Conservation (phyloP, 140 eudicot species). For the Anethum foeniculum region DNA sequence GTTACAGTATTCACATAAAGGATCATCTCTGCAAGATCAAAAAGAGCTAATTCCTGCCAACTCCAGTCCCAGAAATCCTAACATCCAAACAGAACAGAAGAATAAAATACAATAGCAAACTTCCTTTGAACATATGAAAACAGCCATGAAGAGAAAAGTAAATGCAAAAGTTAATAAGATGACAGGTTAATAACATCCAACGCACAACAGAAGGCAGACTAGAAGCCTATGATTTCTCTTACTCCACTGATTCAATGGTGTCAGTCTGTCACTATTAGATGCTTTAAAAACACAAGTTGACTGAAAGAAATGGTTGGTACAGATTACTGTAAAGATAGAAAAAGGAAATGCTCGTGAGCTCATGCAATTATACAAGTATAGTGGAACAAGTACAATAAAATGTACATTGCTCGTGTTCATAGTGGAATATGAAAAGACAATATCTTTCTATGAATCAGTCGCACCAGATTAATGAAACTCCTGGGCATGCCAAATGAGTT, state of each 20-base stretch:
- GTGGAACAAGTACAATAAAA: background rate
- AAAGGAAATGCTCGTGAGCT: background rate
- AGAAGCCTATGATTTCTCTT: background rate
- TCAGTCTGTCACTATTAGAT: background rate
- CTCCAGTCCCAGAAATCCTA: constrained; percentile 99
- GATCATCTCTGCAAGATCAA: constrained; percentile 32
- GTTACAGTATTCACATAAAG: constrained; percentile 25
- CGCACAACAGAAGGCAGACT: background rate
- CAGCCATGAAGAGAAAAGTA: background rate
- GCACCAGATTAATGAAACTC: background rate
- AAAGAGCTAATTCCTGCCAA: constrained; percentile 93
- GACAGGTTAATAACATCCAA: background rate
- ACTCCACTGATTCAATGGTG: background rate
- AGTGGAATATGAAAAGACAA: background rate
- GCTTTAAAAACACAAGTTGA: background rate
- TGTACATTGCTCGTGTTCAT: background rate
- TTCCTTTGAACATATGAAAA: background rate
- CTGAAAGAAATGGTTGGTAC: background rate
- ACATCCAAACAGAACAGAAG: constrained; percentile 8
- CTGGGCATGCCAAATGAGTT: background rate
- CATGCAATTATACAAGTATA: background rate
- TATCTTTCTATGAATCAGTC: background rate
- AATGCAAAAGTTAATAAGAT: background rate
- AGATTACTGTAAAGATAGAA: background rate
- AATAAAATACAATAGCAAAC: background rate